Evolutionary conservation across 768 basidiomycete genomes (phyloP).

Genomic region (Phylloporus sp.): DNA sequence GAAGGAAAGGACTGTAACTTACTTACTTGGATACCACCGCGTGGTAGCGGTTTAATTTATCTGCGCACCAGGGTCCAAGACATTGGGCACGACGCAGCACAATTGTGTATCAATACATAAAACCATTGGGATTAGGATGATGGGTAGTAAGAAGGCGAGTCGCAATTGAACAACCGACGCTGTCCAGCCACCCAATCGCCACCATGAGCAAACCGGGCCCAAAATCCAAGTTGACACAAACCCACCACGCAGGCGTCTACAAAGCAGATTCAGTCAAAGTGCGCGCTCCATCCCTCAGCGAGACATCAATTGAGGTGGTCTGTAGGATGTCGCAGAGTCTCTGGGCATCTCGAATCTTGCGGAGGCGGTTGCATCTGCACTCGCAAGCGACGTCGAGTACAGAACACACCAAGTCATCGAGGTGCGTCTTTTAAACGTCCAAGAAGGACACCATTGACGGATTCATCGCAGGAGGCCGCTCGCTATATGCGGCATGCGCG

Average conservation of each 20-base stretch:
- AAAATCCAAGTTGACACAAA: slow-evolving; percentile 44
- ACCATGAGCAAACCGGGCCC: slow-evolving; percentile 41
- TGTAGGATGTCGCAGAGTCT: slow-evolving; percentile 88
- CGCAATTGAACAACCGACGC: not conserved
- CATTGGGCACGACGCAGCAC: not conserved
- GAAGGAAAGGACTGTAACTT: not conserved
- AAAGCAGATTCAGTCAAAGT: slow-evolving; percentile 64
- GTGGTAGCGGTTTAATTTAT: not conserved
- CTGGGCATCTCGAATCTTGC: slow-evolving; percentile 71
- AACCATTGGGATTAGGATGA: too few relatives aligned
- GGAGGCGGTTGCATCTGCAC: slow-evolving; percentile 73
- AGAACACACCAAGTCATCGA: slow-evolving; percentile 93
- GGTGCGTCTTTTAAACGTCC: slow-evolving; percentile 41
- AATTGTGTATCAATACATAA: not conserved
- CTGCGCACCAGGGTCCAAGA: not conserved
- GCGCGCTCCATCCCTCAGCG: slow-evolving; percentile 18
- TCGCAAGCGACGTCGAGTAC: slow-evolving; percentile 97
- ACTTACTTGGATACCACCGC: not conserved
- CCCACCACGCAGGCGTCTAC: slow-evolving; percentile 57
- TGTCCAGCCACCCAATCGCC: not conserved
- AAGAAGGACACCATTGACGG: not conserved
- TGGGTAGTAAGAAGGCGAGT: not conserved
- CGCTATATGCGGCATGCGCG: slow-evolving; percentile 96
- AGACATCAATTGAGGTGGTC: slow-evolving; percentile 8
- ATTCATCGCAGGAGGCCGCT: slow-evolving; percentile 65